Conservation (phyloP, 441 rosid genomes). For the Viola pubescens region DNA sequence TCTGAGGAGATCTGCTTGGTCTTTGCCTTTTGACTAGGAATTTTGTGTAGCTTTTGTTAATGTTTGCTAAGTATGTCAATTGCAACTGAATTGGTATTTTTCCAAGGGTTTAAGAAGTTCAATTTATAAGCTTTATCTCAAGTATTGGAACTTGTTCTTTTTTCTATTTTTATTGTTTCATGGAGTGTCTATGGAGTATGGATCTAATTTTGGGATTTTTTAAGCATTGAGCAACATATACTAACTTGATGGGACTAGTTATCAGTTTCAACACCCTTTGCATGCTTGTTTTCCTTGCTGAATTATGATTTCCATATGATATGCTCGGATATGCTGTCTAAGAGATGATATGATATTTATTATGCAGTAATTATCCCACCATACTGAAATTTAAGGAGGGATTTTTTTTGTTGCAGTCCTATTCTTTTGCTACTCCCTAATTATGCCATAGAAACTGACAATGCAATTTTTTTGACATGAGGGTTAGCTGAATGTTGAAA, state of each 20-base stretch:
- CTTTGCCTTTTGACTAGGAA: background rate
- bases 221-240: background rate
- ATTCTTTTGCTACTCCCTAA: too few relatives aligned
- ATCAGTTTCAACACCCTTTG: background rate
- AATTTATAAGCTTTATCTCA: background rate
- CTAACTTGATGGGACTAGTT: background rate
- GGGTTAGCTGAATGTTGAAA: too few relatives aligned
- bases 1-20: constrained; percentile 5
- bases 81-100: background rate
- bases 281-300: background rate
- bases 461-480: too few relatives aligned
- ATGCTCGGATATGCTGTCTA: background rate
- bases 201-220: background rate
- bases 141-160: background rate
- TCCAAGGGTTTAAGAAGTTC: background rate
- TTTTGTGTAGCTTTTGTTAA: background rate
- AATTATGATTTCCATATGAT: background rate
- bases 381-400: too few relatives aligned
- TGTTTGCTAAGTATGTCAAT: background rate
- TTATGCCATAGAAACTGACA: too few relatives aligned
- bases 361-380: too few relatives aligned
- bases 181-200: background rate
- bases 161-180: background rate
- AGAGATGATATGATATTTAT: background rate
- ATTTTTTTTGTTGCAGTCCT: too few relatives aligned